Conservation (phyloP, 257 asterid genomes). For the Plantago major region DNA sequence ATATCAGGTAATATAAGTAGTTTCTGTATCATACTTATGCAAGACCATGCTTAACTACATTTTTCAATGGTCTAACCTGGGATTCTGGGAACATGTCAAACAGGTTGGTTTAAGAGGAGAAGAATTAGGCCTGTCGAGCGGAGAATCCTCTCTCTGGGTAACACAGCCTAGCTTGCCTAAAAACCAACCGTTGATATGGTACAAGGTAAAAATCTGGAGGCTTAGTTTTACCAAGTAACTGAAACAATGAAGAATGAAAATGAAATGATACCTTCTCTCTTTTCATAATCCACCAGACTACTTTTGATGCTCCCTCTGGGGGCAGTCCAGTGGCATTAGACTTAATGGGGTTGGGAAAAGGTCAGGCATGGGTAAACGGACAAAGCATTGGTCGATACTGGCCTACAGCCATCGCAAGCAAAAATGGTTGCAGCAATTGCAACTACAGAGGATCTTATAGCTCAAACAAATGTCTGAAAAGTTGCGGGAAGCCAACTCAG, state of each 20-base stretch:
- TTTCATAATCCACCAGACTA: constrained; percentile 42
- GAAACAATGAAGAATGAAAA: background rate
- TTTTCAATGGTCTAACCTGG: background rate
- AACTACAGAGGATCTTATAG: constrained; percentile 61
- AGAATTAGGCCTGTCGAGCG: constrained; percentile 45
- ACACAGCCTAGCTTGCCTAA: constrained; percentile 60
- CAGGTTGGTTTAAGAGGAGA: constrained; percentile 93
- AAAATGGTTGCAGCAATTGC: constrained; percentile 60
- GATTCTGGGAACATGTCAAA: constrained; percentile 15
- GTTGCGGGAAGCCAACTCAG: constrained; percentile 85
- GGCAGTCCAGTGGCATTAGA: constrained; percentile 68
- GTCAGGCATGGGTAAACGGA: constrained; percentile 93
- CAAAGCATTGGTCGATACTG: constrained; percentile 92
- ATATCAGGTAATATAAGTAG: constrained; percentile 49
- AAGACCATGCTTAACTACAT: background rate
- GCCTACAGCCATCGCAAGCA: constrained; percentile 54
- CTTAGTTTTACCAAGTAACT: background rate
- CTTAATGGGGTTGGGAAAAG: constrained; percentile 78
- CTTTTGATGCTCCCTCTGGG: constrained; percentile 64
- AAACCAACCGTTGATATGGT: constrained; percentile 82
- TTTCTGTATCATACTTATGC: background rate
- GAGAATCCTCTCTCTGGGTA: constrained; percentile 63
- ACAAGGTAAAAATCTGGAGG: constrained; percentile 53
- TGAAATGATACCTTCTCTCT: background rate
- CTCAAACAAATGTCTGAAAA: constrained; percentile 55